Conservation (phyloP, 805 yeast genomes). For the Hanseniaspora clermontiae region DNA sequence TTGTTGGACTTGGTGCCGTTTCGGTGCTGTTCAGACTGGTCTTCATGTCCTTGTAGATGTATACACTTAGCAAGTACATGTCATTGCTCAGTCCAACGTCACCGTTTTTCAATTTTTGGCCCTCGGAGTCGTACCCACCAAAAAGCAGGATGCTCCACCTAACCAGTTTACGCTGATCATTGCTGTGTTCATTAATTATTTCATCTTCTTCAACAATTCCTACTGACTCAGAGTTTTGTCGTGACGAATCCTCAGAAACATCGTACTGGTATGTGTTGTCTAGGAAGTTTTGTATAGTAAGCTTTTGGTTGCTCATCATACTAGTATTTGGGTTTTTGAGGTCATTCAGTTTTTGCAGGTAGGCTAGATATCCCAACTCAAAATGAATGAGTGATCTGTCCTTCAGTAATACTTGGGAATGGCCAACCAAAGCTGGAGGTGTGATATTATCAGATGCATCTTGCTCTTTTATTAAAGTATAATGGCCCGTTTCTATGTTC, state of each 20-base stretch:
- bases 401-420: conserved; percentile 22
- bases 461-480: conserved; percentile 34
- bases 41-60: not conserved
- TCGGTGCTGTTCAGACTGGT: not conserved
- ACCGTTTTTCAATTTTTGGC: not conserved
- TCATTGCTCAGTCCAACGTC: not conserved
- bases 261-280: not conserved
- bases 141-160: conserved; percentile 1
- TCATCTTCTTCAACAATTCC: not conserved
- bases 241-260: not conserved
- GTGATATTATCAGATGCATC: conserved; percentile 25
- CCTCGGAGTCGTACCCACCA: not conserved
- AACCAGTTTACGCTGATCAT: not conserved
- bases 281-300: not conserved
- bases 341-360: not conserved
- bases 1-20: not conserved
- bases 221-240: not conserved
- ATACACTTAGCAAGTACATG: not conserved
- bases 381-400: not conserved
- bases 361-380: not conserved
- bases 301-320: not conserved
- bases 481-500: conserved; percentile 38
- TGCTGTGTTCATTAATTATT: not conserved
- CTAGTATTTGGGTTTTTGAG: not conserved
- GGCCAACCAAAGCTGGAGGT: conserved; percentile 30